Percentiles rank a stretch among this genome's conserved stretches.
These are phyloP conservation scores for Aquilaria agallochum DNA, from an alignment of 441 rosid species.

Conservation along the genomic window DNA sequence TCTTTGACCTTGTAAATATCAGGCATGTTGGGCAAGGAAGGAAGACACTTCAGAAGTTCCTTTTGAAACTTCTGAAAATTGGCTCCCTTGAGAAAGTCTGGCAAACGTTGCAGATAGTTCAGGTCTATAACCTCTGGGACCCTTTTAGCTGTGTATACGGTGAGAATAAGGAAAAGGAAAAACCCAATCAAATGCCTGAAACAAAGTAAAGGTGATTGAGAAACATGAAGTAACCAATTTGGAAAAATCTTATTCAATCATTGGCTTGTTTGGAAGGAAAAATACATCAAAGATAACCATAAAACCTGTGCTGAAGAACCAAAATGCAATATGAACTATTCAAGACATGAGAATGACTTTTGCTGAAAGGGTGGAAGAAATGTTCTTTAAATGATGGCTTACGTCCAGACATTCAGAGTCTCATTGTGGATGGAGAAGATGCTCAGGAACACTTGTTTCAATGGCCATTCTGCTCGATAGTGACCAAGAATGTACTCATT, in stretches of 20 bases:
- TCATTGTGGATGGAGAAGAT: conserved; percentile 44
- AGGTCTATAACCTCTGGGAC: conserved; percentile 39
- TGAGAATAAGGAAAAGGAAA: conserved; percentile 42
- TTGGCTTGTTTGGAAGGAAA: neutral
- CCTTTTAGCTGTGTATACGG: conserved; percentile 38
- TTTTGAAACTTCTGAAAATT: conserved; percentile 35
- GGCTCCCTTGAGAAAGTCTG: conserved; percentile 21
- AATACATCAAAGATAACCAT: neutral
- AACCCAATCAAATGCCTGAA: conserved; percentile 60
- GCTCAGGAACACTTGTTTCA: conserved; percentile 48
- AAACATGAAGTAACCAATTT: neutral
- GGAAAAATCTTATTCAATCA: neutral
- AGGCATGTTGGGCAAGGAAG: conserved; percentile 38
- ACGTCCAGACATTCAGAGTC: conserved; percentile 55
- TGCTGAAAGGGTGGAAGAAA: neutral
- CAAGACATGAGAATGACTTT: neutral
- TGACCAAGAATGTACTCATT: conserved; percentile 42
- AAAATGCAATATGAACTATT: neutral
- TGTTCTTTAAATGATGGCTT: conserved; percentile 5
- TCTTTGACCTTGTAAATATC: conserved; percentile 27
- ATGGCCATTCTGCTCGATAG: conserved; percentile 50
- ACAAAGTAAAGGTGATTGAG: conserved; percentile 9
- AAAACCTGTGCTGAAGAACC: neutral
- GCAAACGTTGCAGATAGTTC: conserved; percentile 23
- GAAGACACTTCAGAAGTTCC: conserved; percentile 30